Evolutionary conservation across 108 stramenopile species (phyloP).

Genomic region (Skeletonema potamos): DNA sequence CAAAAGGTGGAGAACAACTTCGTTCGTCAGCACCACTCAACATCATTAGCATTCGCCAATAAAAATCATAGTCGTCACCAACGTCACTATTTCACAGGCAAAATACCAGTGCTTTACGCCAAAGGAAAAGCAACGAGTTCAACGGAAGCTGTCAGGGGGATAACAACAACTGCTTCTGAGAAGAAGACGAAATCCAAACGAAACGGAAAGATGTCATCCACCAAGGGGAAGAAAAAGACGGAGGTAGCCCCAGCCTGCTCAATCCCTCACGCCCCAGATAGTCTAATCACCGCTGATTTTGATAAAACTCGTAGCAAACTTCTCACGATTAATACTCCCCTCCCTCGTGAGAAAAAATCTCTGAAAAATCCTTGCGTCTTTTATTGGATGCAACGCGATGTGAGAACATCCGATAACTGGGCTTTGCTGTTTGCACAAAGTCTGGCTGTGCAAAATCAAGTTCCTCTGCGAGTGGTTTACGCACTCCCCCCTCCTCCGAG

Average conservation of each 20-base stretch:
- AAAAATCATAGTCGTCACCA: not conserved
- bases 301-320: constrained; percentile 41
- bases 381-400: constrained; percentile 98
- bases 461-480: constrained; percentile 83
- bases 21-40: not conserved
- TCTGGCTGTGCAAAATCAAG: constrained; percentile 51
- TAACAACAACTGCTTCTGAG: constrained; percentile 1
- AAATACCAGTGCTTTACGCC: not conserved
- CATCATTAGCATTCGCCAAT: not conserved
- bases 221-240: constrained; percentile 13
- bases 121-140: not conserved
- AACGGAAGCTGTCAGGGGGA: not conserved
- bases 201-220: not conserved
- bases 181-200: not conserved
- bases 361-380: constrained; percentile 57
- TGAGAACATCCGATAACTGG: constrained; percentile 95
- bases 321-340: constrained; percentile 17
- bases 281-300: constrained; percentile 20
- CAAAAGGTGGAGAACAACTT: not conserved
- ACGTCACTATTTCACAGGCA: not conserved
- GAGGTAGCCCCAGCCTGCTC: not conserved
- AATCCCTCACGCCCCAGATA: constrained; percentile 27
- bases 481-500: constrained; percentile 60
- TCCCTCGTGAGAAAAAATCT: constrained; percentile 12
- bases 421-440: constrained; percentile 85